phyloP scores from a whole-genome alignment of 1,139 yeast species.

The Magnusiomyces suaveolens region DNA sequence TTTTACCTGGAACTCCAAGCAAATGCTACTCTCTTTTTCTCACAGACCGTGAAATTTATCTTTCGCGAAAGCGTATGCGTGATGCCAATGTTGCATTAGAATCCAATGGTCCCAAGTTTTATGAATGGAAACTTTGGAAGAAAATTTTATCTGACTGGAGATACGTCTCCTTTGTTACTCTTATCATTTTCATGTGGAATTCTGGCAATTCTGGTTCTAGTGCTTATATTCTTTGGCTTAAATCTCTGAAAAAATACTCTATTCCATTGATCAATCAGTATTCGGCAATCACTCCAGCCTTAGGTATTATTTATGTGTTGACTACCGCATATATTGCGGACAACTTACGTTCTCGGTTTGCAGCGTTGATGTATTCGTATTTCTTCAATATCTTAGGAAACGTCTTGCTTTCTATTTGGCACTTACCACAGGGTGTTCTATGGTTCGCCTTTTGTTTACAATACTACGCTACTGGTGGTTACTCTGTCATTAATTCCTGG shows the following conservation, averaged over 20 bases:
- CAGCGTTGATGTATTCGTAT: slow-evolving; percentile 48
- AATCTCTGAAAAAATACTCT: slow-evolving; percentile 36
- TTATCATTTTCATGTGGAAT: slow-evolving; percentile 59
- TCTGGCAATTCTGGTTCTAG: slow-evolving; percentile 45
- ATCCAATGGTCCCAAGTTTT: slow-evolving; percentile 12
- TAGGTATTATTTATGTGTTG: slow-evolving; percentile 43
- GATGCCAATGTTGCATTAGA: slow-evolving; percentile 8
- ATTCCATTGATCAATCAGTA: slow-evolving; percentile 36
- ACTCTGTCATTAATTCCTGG: slow-evolving; percentile 21
- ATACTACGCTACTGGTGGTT: slow-evolving; percentile 39
- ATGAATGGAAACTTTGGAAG: slow-evolving; percentile 35
- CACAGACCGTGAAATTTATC: slow-evolving; percentile 55
- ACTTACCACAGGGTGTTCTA: slow-evolving; percentile 37
- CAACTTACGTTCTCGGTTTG: slow-evolving; percentile 46
- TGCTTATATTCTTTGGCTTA: slow-evolving; percentile 45
- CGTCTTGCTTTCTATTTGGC: slow-evolving; percentile 40
- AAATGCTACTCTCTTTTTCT: slow-evolving; percentile 41
- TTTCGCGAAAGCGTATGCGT: slow-evolving; percentile 45
- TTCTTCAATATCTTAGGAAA: slow-evolving; percentile 38
- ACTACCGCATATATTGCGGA: slow-evolving; percentile 43
- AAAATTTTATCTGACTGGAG: slow-evolving; percentile 43
- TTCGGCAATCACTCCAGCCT: slow-evolving; percentile 42
- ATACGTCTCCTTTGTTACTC: slow-evolving; percentile 34
- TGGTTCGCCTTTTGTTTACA: slow-evolving; percentile 42
- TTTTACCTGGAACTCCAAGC: slow-evolving; percentile 61